Conservation (phyloP, 2,329 filamentous ascomycete genomes). For the Aspergillus luchuensis region DNA sequence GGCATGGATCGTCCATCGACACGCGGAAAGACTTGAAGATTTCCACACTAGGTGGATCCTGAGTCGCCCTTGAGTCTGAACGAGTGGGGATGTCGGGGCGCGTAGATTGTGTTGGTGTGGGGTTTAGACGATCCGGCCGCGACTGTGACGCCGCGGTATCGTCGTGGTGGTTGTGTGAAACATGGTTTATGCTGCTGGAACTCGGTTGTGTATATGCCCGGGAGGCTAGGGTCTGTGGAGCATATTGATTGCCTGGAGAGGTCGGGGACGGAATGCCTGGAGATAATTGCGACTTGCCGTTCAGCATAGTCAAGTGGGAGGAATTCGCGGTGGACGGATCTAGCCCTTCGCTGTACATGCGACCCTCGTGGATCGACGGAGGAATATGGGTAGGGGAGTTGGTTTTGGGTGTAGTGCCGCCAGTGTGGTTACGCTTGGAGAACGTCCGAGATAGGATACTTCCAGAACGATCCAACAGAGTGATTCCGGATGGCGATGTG, state of each 20-base stretch:
- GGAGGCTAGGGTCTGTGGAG: slow-evolving; percentile 47
- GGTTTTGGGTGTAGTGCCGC: slow-evolving; percentile 72
- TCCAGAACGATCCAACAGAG: slow-evolving; percentile 45
- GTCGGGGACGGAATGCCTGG: slow-evolving; percentile 52
- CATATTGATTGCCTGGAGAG: slow-evolving; percentile 43
- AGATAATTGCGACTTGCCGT: slow-evolving; percentile 59
- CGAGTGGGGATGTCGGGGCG: slow-evolving; percentile 38
- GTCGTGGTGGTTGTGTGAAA: slow-evolving; percentile 43
- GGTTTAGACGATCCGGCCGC: slow-evolving; percentile 36
- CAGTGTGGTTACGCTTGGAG: slow-evolving; percentile 70
- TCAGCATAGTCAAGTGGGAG: slow-evolving; percentile 69
- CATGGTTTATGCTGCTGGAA: slow-evolving; percentile 30
- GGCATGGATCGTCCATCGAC: slow-evolving; percentile 95
- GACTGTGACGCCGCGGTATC: slow-evolving; percentile 34
- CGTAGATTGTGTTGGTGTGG: slow-evolving; percentile 33
- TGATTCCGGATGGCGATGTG: slow-evolving; percentile 33
- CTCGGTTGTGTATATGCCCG: slow-evolving; percentile 45
- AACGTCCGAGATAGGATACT: slow-evolving; percentile 69
- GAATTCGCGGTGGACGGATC: slow-evolving; percentile 72
- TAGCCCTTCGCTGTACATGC: slow-evolving; percentile 59
- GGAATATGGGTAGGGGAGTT: slow-evolving; percentile 73
- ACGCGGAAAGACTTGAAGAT: slow-evolving; percentile 99
- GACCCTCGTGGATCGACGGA: slow-evolving; percentile 64
- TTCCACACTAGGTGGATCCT: slow-evolving; percentile 64
- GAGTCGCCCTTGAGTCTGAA: slow-evolving; percentile 32